Evolutionary conservation across 306 rosid species (phyloP).

Genomic region (Canavalia ensiformis): DNA sequence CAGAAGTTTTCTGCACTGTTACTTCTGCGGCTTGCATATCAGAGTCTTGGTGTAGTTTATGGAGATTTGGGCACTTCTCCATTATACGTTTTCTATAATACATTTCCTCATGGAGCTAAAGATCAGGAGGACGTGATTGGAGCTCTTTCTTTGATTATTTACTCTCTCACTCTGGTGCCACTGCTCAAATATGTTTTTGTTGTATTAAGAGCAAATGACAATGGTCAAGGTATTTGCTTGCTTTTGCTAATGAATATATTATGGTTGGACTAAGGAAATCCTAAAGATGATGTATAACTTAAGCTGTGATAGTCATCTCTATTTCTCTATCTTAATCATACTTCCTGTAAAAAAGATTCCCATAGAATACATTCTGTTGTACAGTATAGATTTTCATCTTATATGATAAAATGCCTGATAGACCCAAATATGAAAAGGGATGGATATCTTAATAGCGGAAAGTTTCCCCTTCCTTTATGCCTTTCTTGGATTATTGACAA

Average conservation of each 20-base stretch:
- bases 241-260: constrained; percentile 21
- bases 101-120: constrained; percentile 71
- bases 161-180: constrained; percentile 93
- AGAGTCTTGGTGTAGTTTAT: constrained; percentile 96
- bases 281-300: not conserved
- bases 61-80: constrained; percentile 99
- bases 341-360: not conserved
- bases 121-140: constrained; percentile 85
- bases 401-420: constrained; percentile 9
- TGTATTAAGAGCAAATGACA: constrained; percentile 93
- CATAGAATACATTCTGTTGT: not conserved
- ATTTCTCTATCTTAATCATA: constrained; percentile 14
- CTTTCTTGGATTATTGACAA: constrained; percentile 4
- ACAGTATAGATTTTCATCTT: constrained; percentile 14
- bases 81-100: constrained; percentile 89
- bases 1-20: constrained; percentile 82
- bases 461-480: not conserved
- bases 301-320: not conserved
- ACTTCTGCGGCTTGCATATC: constrained; percentile 90
- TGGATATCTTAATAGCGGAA: constrained; percentile 20
- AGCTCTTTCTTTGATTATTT: constrained; percentile 93
- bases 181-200: constrained; percentile 87
- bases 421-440: constrained; percentile 16
- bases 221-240: constrained; percentile 88
- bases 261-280: constrained; percentile 18